A percentile compares a stretch with the other conserved stretches of the same genome.
Evolutionary conservation across 441 rosid species (phyloP).

Genomic region (Erodium moschatum): DNA sequence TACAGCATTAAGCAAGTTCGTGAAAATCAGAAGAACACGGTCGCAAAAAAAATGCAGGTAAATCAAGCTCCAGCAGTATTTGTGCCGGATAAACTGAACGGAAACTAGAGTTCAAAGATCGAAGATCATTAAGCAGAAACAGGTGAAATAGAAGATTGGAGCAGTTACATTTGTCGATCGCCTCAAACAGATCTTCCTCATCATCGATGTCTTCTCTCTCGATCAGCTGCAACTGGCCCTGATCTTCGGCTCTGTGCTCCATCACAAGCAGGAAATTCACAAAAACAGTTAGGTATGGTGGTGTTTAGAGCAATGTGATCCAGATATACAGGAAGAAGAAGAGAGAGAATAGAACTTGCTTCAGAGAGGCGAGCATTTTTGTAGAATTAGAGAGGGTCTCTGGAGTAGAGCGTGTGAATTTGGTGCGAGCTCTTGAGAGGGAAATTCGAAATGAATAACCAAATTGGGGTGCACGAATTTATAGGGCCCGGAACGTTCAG

Average conservation of each 20-base stretch:
- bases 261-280: conserved; percentile 10
- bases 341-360: conserved; percentile 32
- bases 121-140: background rate
- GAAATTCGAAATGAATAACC: conserved; percentile 11
- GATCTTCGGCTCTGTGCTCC: conserved; percentile 60
- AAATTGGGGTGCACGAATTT: background rate
- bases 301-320: background rate
- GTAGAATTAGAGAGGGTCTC: conserved; percentile 15
- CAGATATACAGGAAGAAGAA: background rate
- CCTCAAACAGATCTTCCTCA: conserved; percentile 72
- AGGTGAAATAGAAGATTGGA: background rate
- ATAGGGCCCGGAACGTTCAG: background rate
- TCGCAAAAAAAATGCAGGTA: background rate
- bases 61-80: conserved; percentile 2
- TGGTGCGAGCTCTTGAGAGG: conserved; percentile 13
- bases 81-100: background rate
- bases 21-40: background rate
- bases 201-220: conserved; percentile 71
- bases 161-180: conserved; percentile 58
- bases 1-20: background rate
- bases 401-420: conserved; percentile 2
- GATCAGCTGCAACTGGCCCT: conserved; percentile 72
- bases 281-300: background rate
- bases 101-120: background rate
- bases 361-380: conserved; percentile 65